Base-by-base conservation (phyloP, 2,329 filamentous ascomycete species). In the Apiospora koreana region DNA sequence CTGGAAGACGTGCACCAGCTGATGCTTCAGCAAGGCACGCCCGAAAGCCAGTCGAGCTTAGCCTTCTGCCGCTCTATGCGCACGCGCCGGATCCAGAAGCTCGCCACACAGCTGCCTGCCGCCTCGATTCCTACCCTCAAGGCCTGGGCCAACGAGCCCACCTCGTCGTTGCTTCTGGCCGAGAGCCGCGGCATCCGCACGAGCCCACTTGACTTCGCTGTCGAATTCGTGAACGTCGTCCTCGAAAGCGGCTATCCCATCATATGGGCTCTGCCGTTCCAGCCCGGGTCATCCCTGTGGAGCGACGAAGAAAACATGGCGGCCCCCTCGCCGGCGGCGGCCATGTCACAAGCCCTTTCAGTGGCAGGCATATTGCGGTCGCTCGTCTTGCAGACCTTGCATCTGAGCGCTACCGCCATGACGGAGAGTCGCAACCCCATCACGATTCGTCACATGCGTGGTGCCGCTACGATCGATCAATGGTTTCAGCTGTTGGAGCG, bases 61-160 rank as follows among this genome's bases (percentile, higher is more conserved):
- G 65, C 50, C 8, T 72, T 70, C 25, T 72, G 70, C 23, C 68
- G 70, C 9, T 72, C 71, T 1, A 70, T 72, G 70, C 68, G 70
- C 1, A 69, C 68, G 16, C 68, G 71, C 18, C 70, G 71, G 14
- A 12, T 45, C 42, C 65, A 68, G 41, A 68, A 65, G 46, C 18
- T 68, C 0, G 65, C 71, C 41, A 69, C 70, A 6, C 69, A 70
- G 14, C 23, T 70, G 28, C 66, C 66, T 4, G 7, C 38, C 21
- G 25, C 28, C 0, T 46, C 62, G 18, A 68, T 72, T 2, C 50
- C 69, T 3, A 67, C 45, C 0, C 21, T 71, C 0, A 68, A 69
- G 31, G 35, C 65, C 3, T 72, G 71, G 71, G 43, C 68, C 6
- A 18, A 68, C 8, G 65, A 71, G 1, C n/a, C 35, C 0, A 58